Evolutionary conservation across 768 basidiomycete species (phyloP), one percentile per base, ranked within the genome.

Genomic region (Mycena maculata): DNA sequence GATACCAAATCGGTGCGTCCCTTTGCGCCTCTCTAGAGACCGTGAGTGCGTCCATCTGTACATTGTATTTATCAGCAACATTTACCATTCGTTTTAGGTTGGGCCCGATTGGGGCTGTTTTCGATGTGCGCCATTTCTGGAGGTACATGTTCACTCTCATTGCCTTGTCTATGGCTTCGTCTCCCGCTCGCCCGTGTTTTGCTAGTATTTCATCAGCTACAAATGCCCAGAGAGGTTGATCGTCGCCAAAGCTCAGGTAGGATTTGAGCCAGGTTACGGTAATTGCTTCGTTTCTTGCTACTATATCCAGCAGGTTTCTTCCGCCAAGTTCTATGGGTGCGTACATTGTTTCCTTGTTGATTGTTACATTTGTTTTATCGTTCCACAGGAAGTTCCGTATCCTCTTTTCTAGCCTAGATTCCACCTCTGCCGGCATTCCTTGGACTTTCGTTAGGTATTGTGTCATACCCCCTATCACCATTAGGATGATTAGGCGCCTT

Each of bases 371-470:
- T 8, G 16, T 54, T 28, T 23, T 38, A 8, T 56, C 45, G 2
- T 39, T 20, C 71, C 66, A 71, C 0, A 71, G 42, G 23, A 72
- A 72, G 27, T 57, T 42, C 18, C 58, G 0, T 0, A 59, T 65
- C 0, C 20, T 0, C n/a, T 48, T 38, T 1, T 62, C 67, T 0
- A 71, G 44, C 13, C 10, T 50, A 13, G 0, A 7, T 4, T 63
- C 67, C 0, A 75, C 60, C 0, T 38, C 12, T 12, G 39, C 48
- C 0, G 73, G 74, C 74, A 75, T 75, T 0, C 72, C 47, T 30
- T 75, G 71, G 10, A 71, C 74, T 18, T 60, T 53, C 0, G 74
- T 59, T 1, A 71, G 67, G 55, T 68, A 71, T 28, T 71, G 50
- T n/a, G 69, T 68, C 45, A 63, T 68, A 0, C 69, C 69, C 10